Evolutionary conservation across 1,284 basidiomycete genomes (phyloP), one percentile per base, ranked within the genome.

Genomic region (Earliella scabrosa): DNA sequence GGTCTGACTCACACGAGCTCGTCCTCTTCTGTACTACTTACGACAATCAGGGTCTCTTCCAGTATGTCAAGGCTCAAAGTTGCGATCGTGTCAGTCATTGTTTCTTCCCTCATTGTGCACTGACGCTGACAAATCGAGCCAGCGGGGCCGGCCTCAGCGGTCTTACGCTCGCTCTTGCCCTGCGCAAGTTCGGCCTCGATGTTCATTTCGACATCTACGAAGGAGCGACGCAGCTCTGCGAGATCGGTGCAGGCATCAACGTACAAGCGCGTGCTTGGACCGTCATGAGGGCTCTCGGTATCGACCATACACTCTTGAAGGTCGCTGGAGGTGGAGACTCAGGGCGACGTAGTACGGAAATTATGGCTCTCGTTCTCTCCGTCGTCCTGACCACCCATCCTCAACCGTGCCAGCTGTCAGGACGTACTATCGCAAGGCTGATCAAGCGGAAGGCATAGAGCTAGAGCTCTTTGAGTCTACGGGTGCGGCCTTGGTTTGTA

Each of bases 201-300:
- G 72, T 79, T 31, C 69, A 73, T 21, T 59, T 52, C 48, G 26
- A 81, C 52, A 66, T 86, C 35, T 86, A 79, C 57, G 83, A 86
- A 68, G 74, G 73, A 5, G 76, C 80, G 21, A 63, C 64, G 29
- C 66, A 77, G 48, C 76, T 84, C 43, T 66, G 74, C 23, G 81
- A 83, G 64, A 43, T 82, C 20, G 83, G 83, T 16, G 82, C 82
- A n/a, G 83, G 84, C 6, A 73, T 86, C 40, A 81, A 79, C 1
- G 64, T 86, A 71, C 83, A 69, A 64, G 72, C 75, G 38, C 75
- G 82, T 71, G 67, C 75, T 43, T 78, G 77, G 81, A 74, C 77
- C 64, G 72, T 83, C 50, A 68, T 86, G 40, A 68, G 66, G 56
- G 76, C 72, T 60, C 66, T 86, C 23, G 80, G 78, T 24, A 66